Percentiles rank a stretch among this genome's conserved stretches.
Evolutionary conservation across 495 filamentous ascomycete species (phyloP).

Genomic region (Lichina pygmaea): DNA sequence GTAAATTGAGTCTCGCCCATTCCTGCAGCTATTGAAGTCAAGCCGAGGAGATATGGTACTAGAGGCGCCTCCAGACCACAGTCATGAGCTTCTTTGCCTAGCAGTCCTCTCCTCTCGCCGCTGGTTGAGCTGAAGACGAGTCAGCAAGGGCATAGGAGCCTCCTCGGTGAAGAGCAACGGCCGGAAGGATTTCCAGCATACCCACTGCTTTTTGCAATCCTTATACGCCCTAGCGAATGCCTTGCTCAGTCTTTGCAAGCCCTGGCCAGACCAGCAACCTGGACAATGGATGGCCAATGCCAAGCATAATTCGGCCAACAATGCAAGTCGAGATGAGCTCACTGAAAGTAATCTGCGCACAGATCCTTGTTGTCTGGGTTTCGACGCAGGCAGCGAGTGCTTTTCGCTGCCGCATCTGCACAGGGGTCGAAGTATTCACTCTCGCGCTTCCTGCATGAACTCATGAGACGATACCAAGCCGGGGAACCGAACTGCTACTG

Average conservation of each 20-base stretch:
- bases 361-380: slow-evolving; percentile 67
- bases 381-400: slow-evolving; percentile 61
- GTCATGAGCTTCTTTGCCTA: no score
- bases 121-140: not conserved
- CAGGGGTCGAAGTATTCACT: slow-evolving; percentile 87
- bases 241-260: not conserved
- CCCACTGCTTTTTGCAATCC: slow-evolving; percentile 86
- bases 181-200: slow-evolving; percentile 15
- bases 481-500: no score
- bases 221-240: slow-evolving; percentile 44
- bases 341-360: slow-evolving; percentile 91
- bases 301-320: not conserved
- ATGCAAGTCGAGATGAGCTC: slow-evolving; percentile 11
- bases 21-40: no score
- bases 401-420: slow-evolving; percentile 71
- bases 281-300: not conserved
- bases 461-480: no score
- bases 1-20: no score
- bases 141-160: not conserved
- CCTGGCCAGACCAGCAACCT: not conserved
- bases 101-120: no score
- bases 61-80: no score
- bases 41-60: no score
- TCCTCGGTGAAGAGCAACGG: not conserved
- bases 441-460: slow-evolving; percentile 34